Conservation (phyloP, 495 filamentous ascomycete species). For the Halenospora varia region DNA sequence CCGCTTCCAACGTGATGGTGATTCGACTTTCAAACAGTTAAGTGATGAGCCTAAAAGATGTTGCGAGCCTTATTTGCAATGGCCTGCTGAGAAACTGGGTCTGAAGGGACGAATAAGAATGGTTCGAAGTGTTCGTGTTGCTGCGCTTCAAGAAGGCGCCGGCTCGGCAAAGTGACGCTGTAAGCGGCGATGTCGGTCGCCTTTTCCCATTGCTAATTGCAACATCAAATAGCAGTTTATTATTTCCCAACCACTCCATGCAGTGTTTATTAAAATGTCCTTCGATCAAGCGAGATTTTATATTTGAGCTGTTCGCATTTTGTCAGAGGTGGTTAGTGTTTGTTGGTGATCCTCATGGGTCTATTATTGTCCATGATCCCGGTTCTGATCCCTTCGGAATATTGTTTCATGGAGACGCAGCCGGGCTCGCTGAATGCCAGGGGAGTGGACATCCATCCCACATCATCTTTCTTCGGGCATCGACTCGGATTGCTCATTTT, state of each 20-base stretch:
- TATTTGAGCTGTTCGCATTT: no score
- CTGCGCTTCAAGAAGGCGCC: constrained; percentile 24
- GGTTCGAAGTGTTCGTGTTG: neutral
- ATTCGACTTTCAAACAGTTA: neutral
- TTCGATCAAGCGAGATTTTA: neutral
- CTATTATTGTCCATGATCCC: constrained; percentile 15
- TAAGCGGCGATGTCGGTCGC: constrained; percentile 9
- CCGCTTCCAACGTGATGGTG: neutral
- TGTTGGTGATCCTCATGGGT: neutral
- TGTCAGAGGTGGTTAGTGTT: no score
- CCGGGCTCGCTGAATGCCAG: constrained; percentile 11
- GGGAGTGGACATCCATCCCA: constrained; percentile 4
- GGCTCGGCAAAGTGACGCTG: constrained; percentile 23
- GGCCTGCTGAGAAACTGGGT: neutral
- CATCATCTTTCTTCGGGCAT: constrained; percentile 11
- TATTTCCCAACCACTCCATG: neutral
- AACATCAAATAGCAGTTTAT: neutral
- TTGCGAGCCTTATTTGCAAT: neutral
- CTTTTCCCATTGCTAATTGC: neutral
- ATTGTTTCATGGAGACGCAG: constrained; percentile 26
- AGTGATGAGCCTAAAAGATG: neutral
- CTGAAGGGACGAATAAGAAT: neutral
- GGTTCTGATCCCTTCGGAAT: constrained; percentile 13
- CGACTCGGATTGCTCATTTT: constrained; percentile 15
- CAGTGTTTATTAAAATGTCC: neutral